Base-by-base conservation (phyloP, 495 filamentous ascomycete genomes). In the Neurospora sp. region DNA sequence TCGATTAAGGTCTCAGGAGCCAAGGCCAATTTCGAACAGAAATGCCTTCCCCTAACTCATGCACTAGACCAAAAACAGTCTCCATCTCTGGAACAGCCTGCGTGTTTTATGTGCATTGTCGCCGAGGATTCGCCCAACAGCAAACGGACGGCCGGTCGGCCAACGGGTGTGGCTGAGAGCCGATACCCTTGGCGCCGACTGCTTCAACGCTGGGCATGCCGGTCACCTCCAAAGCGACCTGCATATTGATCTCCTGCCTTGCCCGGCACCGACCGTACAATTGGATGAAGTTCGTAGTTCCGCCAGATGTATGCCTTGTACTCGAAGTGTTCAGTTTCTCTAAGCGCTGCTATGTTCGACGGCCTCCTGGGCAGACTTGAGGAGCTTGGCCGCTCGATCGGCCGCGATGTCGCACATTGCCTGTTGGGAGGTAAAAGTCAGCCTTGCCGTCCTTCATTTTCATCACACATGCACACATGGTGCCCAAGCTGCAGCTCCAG, bases 401-500 rank as follows among this genome's bases (percentile, higher is more conserved):
- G 75, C 77, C 38, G 85, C 84, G 53, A 86, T 86, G 75, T 85
- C 85, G 78, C 83, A 84, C 83, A 86, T 86, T 37, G 84, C 84
- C 85, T 86, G 65, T 69, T 5, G 12, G 14, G 12, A 40, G 7
- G 20, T 16, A 70, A 53, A 14, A 37, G 40, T 72, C 42, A 72
- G 42, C 65, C 22, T 45, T 27, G 27, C 2, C 27, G 27, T 27
- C 27, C 1, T 27, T 27, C 1, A 27, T 27, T 27, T 27, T 1
- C 27, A 27, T 27, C 27, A 27, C 27, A 27, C 27, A 27, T 27
- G 27, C 27, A 27, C 27, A 27, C 27, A 27, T 27, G 27, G 2
- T 27, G 27, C 27, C 27, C 27, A 1, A 27, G 27, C 27, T 27
- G 27, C 27, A 27, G 27, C 27, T 27, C 27, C 27, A 27, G 27